These are phyloP conservation scores for Seiridium unicorne DNA, from an alignment of 2,329 filamentous ascomycete species.

Conservation along the genomic window DNA sequence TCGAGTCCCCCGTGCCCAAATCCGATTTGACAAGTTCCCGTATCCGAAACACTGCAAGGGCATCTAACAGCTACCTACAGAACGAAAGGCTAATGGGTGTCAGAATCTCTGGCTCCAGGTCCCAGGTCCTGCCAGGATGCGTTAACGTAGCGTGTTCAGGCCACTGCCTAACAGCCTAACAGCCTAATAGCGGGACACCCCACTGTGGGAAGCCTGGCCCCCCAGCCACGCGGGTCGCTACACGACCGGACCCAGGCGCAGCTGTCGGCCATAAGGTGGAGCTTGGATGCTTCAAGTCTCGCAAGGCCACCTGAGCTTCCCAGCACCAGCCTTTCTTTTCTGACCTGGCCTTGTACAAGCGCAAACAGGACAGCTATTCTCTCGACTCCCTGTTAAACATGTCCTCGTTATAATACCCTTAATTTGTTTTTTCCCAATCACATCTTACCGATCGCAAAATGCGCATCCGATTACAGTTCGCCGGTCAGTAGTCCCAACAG, in stretches of 20 bases:
- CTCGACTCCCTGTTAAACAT: not conserved
- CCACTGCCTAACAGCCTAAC: not conserved
- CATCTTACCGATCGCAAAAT: constrained; percentile 42
- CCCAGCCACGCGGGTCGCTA: constrained; percentile 8
- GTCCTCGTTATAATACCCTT: not conserved
- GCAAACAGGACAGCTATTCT: not conserved
- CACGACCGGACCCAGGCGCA: not conserved
- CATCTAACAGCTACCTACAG: too few species aligned
- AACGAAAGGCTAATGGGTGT: too few species aligned
- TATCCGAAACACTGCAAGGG: too few species aligned
- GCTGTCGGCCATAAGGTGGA: not conserved
- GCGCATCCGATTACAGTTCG: constrained; percentile 86
- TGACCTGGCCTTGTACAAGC: not conserved
- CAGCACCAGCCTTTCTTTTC: not conserved
- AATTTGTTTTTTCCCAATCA: not conserved
- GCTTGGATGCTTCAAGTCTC: not conserved
- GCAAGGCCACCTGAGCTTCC: not conserved
- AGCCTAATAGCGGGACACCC: not conserved
- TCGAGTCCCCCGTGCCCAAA: too few species aligned
- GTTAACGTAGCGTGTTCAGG: not conserved
- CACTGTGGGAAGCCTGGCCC: not conserved
- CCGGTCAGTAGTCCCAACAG: constrained; percentile 57
- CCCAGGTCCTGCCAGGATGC: constrained; percentile 1
- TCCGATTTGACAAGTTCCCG: too few species aligned
- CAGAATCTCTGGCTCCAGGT: not conserved